Percentiles rank a stretch among this genome's conserved stretches.
Conservation (phyloP, 768 basidiomycete species). For the Lentinula edodes region DNA sequence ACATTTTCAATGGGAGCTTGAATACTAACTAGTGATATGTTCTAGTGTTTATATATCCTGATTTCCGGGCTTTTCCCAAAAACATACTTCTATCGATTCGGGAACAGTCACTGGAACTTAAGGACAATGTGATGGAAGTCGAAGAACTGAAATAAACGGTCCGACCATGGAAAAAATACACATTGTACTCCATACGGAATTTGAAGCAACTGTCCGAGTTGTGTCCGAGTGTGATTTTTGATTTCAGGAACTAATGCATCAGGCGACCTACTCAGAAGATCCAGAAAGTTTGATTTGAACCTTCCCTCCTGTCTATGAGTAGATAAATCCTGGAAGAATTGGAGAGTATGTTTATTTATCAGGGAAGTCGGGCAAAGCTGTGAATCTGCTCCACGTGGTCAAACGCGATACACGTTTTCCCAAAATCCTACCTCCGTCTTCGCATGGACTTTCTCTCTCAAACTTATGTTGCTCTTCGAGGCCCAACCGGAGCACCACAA, state of each 20-base stretch:
- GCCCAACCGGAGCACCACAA: conserved; percentile 79
- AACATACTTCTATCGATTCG: not conserved
- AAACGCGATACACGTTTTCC: not conserved
- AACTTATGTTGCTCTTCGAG: conserved; percentile 80
- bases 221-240: not conserved
- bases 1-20: not conserved
- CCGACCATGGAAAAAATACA: not conserved
- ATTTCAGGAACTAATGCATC: not conserved
- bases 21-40: not conserved
- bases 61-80: not conserved
- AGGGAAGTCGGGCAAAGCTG: not conserved
- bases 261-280: not conserved
- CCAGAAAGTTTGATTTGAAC: not conserved
- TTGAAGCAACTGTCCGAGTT: not conserved
- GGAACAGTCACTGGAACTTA: not conserved
- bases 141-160: not conserved
- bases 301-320: not conserved
- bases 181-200: not conserved
- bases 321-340: not conserved
- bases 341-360: not conserved
- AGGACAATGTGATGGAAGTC: not conserved
- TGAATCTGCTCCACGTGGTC: not conserved
- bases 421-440: not conserved
- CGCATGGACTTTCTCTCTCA: conserved; percentile 81
- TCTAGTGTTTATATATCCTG: not conserved